These are phyloP conservation scores for Collybia sp. DNA, from an alignment of 768 basidiomycete species.

Conservation along the genomic window DNA sequence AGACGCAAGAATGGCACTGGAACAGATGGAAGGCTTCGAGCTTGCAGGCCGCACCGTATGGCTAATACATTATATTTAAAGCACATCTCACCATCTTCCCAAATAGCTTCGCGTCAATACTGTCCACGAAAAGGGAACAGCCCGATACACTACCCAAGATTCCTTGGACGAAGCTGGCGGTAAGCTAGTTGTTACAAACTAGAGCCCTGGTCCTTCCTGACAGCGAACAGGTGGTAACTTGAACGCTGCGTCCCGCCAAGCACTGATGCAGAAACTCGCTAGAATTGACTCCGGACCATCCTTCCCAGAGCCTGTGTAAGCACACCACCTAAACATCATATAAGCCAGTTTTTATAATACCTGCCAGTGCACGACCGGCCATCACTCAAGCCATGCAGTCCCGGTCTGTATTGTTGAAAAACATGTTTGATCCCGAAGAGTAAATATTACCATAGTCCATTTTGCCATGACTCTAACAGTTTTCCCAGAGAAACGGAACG, in stretches of 20 bases:
- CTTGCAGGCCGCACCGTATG: slow-evolving; percentile 89
- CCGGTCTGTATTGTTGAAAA: slow-evolving; percentile 83
- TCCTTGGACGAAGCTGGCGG: slow-evolving; percentile 89
- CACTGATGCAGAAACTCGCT: slow-evolving; percentile 99
- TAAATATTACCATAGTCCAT: slow-evolving; percentile 31
- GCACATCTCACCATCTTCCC: slow-evolving; percentile 5
- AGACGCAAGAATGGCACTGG: slow-evolving; percentile 94
- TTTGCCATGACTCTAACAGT: not conserved
- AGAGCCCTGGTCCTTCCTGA: slow-evolving; percentile 5
- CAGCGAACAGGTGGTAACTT: slow-evolving; percentile 78
- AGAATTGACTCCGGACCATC: slow-evolving; percentile 72
- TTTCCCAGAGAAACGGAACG: slow-evolving; percentile 80
- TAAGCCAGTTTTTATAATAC: slow-evolving; percentile 5
- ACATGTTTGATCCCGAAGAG: slow-evolving; percentile 99
- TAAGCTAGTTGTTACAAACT: slow-evolving; percentile 19
- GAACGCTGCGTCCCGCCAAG: slow-evolving; percentile 97
- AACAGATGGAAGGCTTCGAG: slow-evolving; percentile 99
- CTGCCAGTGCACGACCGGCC: slow-evolving; percentile 61
- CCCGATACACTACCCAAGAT: slow-evolving; percentile 71
- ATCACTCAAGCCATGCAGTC: slow-evolving; percentile 86
- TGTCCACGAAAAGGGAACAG: slow-evolving; percentile 85
- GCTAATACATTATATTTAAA: slow-evolving; percentile 1
- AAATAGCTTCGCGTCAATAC: slow-evolving; percentile 82
- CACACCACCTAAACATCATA: slow-evolving; percentile 3
- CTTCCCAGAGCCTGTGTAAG: slow-evolving; percentile 61